These are phyloP conservation scores for Lumnitzera littorea DNA, from an alignment of 345 rosid species.

Conservation along the genomic window DNA sequence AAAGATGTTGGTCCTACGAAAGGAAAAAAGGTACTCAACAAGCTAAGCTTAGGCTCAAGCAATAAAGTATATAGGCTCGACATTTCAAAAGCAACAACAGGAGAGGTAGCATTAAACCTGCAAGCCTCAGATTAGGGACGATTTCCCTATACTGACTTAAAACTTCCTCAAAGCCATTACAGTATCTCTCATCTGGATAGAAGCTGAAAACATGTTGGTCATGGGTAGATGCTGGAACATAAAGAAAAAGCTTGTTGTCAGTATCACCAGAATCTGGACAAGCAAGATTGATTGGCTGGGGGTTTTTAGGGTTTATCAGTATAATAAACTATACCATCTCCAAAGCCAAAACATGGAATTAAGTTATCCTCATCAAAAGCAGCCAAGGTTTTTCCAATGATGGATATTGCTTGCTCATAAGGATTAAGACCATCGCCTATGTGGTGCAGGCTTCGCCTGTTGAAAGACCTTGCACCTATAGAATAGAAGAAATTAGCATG, in stretches of 20 bases:
- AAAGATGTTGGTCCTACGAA: slow-evolving; percentile 58
- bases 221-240: slow-evolving; percentile 50
- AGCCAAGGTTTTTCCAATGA: slow-evolving; percentile 48
- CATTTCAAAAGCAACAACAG: neutral
- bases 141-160: slow-evolving; percentile 41
- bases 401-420: slow-evolving; percentile 51
- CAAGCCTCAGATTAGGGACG: slow-evolving; percentile 48
- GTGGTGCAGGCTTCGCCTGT: slow-evolving; percentile 44
- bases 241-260: neutral
- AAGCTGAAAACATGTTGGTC: slow-evolving; percentile 62
- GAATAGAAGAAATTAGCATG: no score
- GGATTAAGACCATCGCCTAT: slow-evolving; percentile 38
- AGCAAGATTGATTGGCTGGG: neutral
- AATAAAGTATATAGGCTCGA: neutral
- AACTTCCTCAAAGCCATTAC: slow-evolving; percentile 63
- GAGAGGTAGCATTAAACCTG: slow-evolving; percentile 22
- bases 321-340: slow-evolving; percentile 32
- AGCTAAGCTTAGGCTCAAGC: neutral
- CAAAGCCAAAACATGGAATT: slow-evolving; percentile 53
- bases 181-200: slow-evolving; percentile 37
- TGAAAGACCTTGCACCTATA: slow-evolving; percentile 37
- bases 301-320: neutral
- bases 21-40: neutral
- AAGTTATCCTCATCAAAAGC: slow-evolving; percentile 51
- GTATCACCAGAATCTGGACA: neutral